phyloP scores from a whole-genome alignment of 108 stramenopile species.

The Cyclotella cryptica region DNA sequence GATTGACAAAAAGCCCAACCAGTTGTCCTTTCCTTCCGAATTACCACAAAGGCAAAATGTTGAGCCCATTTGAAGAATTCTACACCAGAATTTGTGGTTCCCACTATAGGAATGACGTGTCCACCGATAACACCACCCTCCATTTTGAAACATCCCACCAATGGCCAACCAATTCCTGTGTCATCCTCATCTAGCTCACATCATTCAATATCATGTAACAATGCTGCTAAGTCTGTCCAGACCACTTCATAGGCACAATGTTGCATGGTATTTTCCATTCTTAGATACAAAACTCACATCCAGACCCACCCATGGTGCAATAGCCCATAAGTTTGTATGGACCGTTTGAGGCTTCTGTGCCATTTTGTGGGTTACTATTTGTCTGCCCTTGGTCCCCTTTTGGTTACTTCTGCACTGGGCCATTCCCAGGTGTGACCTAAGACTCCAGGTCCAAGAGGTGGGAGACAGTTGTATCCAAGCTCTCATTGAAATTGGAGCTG shows the following conservation, averaged over 20 bases:
- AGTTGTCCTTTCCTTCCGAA: background rate
- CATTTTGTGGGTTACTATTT: constrained; percentile 3
- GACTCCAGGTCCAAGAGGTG: constrained; percentile 6
- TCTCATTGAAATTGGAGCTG: background rate
- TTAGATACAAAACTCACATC: background rate
- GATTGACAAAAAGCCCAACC: constrained; percentile 15
- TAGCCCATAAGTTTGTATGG: constrained; percentile 9
- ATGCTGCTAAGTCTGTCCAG: constrained; percentile 14
- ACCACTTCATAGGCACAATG: constrained; percentile 9
- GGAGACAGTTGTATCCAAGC: background rate
- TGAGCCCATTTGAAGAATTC: constrained; percentile 27
- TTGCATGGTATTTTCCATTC: background rate
- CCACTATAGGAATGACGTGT: constrained; percentile 26
- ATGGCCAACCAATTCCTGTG: constrained; percentile 17
- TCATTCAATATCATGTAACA: constrained; percentile 7
- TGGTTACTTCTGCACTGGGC: background rate
- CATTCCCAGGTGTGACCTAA: constrained; percentile 7
- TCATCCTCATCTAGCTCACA: constrained; percentile 12
- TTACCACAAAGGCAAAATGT: background rate
- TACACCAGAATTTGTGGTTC: constrained; percentile 21
- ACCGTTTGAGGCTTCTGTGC: constrained; percentile 2
- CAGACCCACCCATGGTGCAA: background rate
- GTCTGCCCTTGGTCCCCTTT: background rate
- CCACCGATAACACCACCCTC: constrained; percentile 2
- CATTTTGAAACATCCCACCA: constrained; percentile 18